A percentile compares a stretch with the other conserved stretches of the same genome.
These are phyloP conservation scores for Aspergillus calidoustus DNA, from an alignment of 2,329 filamentous ascomycete species.

Conservation along the genomic window DNA sequence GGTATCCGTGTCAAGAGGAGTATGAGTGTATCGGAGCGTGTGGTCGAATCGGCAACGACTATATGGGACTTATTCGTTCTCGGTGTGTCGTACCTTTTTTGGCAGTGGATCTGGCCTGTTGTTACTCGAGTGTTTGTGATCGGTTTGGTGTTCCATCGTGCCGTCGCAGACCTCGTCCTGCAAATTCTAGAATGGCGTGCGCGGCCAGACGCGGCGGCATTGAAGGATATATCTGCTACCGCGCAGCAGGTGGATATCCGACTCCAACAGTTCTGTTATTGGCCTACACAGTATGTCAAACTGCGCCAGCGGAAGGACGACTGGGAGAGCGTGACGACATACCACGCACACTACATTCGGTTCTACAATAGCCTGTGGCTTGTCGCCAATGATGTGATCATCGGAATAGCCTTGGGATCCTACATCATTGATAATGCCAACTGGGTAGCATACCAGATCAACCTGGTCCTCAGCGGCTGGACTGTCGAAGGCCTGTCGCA, in stretches of 20 bases:
- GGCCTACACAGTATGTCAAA: slow-evolving; percentile 95
- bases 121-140: slow-evolving; percentile 75
- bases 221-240: slow-evolving; percentile 95
- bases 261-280: slow-evolving; percentile 97
- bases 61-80: slow-evolving; percentile 75
- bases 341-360: slow-evolving; percentile 95
- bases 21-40: slow-evolving; percentile 89
- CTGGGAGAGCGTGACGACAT: slow-evolving; percentile 94
- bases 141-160: slow-evolving; percentile 76
- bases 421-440: slow-evolving; percentile 95
- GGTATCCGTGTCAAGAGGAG: slow-evolving; percentile 79
- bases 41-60: slow-evolving; percentile 90
- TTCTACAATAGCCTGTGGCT: slow-evolving; percentile 99
- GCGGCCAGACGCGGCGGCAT: slow-evolving; percentile 75
- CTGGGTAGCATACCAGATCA: slow-evolving; percentile 81
- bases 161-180: slow-evolving; percentile 79
- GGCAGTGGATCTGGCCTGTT: slow-evolving; percentile 77
- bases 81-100: slow-evolving; percentile 71
- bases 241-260: slow-evolving; percentile 97
- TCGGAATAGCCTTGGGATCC: slow-evolving; percentile 92
- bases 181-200: slow-evolving; percentile 82
- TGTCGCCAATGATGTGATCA: slow-evolving; percentile 97
- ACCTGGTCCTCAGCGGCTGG: slow-evolving; percentile 74
- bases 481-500: slow-evolving; percentile 85
- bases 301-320: slow-evolving; percentile 86